phyloP scores from a whole-genome alignment of 1,139 yeast species.

The Saccharomyces hybrid region DNA sequence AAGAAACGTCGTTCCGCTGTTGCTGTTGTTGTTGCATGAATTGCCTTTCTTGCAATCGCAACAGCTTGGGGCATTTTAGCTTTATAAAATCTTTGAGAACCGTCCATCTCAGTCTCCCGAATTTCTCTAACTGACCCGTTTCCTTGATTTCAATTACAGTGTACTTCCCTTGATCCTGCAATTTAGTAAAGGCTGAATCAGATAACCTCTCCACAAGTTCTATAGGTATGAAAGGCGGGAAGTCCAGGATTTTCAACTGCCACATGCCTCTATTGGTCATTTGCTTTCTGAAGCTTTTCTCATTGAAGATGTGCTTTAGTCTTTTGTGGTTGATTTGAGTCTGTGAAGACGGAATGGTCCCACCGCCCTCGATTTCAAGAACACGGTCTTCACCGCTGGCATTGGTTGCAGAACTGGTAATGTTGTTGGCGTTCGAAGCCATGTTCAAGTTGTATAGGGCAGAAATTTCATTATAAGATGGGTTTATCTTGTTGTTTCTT shows the following conservation, averaged over 20 bases:
- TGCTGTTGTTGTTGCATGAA: neutral
- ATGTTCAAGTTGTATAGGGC: neutral
- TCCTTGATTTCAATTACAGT: slow-evolving; percentile 7
- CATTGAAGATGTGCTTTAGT: slow-evolving; percentile 28
- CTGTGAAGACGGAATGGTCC: slow-evolving; percentile 8
- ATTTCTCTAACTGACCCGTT: slow-evolving; percentile 21
- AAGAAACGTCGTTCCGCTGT: neutral
- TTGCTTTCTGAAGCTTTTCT: slow-evolving; percentile 29
- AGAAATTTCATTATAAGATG: neutral
- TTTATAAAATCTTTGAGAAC: slow-evolving; percentile 30
- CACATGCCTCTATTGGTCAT: slow-evolving; percentile 32
- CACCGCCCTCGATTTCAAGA: neutral
- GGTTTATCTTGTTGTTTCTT: neutral
- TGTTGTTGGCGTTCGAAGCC: neutral
- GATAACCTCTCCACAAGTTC: slow-evolving; percentile 15
- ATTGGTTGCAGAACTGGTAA: neutral
- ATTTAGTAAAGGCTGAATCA: slow-evolving; percentile 1
- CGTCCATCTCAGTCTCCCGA: slow-evolving; percentile 30
- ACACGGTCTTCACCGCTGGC: neutral
- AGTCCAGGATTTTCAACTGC: slow-evolving; percentile 27
- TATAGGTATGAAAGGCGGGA: slow-evolving; percentile 29
- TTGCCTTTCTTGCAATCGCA: slow-evolving; percentile 11
- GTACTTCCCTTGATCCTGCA: slow-evolving; percentile 6
- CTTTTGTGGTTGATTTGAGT: slow-evolving; percentile 12
- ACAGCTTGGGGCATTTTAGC: slow-evolving; percentile 26